Base-by-base conservation (phyloP, 345 rosid genomes). In the Capsella bursapastoris region DNA sequence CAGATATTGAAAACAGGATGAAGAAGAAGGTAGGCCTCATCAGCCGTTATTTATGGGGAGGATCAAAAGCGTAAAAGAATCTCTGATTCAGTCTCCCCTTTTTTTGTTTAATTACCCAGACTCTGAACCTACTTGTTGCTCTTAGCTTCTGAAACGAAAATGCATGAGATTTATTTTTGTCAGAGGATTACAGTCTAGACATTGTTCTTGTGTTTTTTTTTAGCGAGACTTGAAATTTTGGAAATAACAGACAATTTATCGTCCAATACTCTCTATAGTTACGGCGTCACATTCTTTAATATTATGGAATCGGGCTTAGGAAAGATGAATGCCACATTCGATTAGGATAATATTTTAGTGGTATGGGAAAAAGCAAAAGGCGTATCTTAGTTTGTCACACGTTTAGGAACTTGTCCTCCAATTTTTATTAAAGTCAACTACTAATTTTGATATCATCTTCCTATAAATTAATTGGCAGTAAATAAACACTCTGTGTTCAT, bases 1-100 rank as follows among this genome's bases (percentile, higher is more conserved):
- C 99, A 11, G 85, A 81, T 38, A 82, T 96, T 3, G 96, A 90
- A 44, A 87, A 83, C 84, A 82, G 96, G 79, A 90, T 85, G 94
- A 92, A 88, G 94, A 96, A 85, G 74, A 91, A 81, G 25, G 25
- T 22, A 80, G 90, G 98, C 29, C 84, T 92, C 77, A 72, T 89
- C 0, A 85, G 99, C 66, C 88, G 98, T 40, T 10, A 9, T 12
- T 40, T 9, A 0, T 22, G 25, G 25, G 25, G 25, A 22, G 1
- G 43, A 40, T 40, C 45, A 8, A 25, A 31, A 9, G 72, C 27
- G 65, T 57, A 57, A 63, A 70, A 63, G 55, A 52, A 35, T 52
- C 70, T 53, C 71, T 15, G 51, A 3, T 64, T 77, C 52, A 34
- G 1, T 72, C 65, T 57, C 52, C 55, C 40, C 10, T 8, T 47